Evolutionary conservation across 2,329 filamentous ascomycete species (phyloP).

Genomic region (Verticillium isaacii): DNA sequence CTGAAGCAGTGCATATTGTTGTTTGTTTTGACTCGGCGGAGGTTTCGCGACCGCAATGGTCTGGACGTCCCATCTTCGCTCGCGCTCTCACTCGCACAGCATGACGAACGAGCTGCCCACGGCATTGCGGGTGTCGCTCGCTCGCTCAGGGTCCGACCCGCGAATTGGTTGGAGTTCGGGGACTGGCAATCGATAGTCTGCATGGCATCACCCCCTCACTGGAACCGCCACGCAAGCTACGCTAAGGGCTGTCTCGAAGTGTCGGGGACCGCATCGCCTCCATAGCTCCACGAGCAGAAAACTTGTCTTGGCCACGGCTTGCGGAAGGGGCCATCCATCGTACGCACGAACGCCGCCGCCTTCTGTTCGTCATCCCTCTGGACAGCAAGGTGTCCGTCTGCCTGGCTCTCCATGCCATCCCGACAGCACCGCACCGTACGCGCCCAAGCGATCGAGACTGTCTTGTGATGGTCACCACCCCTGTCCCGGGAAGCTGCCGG

Average conservation of each 20-base stretch:
- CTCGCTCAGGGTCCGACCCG: background rate
- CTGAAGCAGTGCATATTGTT: background rate
- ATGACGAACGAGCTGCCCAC: background rate
- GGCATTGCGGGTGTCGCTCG: background rate
- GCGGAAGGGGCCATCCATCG: background rate
- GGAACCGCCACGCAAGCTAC: constrained; percentile 22
- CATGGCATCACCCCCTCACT: constrained; percentile 18
- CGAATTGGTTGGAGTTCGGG: background rate
- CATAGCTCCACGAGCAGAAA: background rate
- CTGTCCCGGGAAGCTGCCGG: background rate
- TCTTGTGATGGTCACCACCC: background rate
- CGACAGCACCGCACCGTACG: background rate
- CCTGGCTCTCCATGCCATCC: background rate
- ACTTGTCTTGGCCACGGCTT: background rate
- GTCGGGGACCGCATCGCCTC: background rate
- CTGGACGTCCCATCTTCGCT: background rate
- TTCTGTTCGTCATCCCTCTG: background rate
- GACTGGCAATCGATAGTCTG: constrained; percentile 1
- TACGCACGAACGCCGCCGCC: background rate
- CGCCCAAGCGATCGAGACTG: background rate
- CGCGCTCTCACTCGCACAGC: background rate
- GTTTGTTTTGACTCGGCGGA: background rate
- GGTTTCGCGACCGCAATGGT: background rate
- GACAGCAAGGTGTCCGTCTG: background rate
- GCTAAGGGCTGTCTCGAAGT: constrained; percentile 12